phyloP scores from a whole-genome alignment of 108 stramenopile species.

The Cyclotella atomus region DNA sequence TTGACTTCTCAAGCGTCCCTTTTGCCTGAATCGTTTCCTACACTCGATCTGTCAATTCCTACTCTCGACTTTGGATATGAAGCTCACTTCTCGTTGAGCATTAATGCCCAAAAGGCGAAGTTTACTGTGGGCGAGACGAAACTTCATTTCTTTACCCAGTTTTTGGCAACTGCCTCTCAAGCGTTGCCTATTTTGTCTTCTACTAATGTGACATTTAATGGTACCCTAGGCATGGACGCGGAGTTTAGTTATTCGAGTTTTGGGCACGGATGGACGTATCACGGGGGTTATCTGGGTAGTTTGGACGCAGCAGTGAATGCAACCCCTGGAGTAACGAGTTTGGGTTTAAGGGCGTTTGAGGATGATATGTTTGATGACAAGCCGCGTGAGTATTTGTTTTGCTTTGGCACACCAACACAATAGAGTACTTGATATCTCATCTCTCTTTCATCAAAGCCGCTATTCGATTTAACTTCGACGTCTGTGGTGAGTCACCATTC shows the following conservation, averaged over 20 bases:
- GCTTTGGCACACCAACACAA: too few relatives aligned
- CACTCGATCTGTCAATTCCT: not conserved
- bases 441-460: slow-evolving; percentile 14
- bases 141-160: not conserved
- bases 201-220: not conserved
- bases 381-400: slow-evolving; percentile 41
- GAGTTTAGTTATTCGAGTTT: slow-evolving; percentile 5
- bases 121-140: not conserved
- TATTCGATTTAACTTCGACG: slow-evolving; percentile 31
- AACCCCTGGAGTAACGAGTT: not conserved
- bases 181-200: not conserved
- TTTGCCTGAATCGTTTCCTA: not conserved
- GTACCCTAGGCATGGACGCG: not conserved
- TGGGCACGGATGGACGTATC: not conserved
- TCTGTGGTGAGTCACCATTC: too few relatives aligned
- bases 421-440: not conserved
- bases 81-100: not conserved
- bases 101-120: not conserved
- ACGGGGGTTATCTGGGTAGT: not conserved
- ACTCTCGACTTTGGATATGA: not conserved
- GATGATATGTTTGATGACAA: slow-evolving; percentile 34
- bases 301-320: not conserved
- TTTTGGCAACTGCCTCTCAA: not conserved
- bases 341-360: slow-evolving; percentile 18
- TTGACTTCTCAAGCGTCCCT: not conserved